A percentile compares a stretch with the other conserved stretches of the same genome.
These are phyloP conservation scores for Aspergillus ochraceoroseus DNA, from an alignment of 2,329 filamentous ascomycete species.

Conservation along the genomic window DNA sequence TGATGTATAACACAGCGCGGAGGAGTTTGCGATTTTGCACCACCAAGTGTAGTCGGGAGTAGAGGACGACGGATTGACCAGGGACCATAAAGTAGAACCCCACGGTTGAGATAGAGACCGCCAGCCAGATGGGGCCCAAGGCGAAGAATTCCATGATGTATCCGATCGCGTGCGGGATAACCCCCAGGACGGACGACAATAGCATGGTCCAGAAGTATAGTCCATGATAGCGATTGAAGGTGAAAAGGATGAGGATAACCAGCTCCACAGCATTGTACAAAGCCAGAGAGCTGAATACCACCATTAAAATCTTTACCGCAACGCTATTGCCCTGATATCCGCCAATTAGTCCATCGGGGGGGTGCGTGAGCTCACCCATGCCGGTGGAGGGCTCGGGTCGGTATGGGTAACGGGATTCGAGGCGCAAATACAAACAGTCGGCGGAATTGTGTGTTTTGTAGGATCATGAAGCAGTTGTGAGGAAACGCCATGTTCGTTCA, in stretches of 20 bases:
- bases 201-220: constrained; percentile 44
- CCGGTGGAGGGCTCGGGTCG: constrained; percentile 7
- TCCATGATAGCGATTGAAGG: constrained; percentile 35
- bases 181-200: constrained; percentile 33
- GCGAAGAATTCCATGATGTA: constrained; percentile 40
- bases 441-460: neutral
- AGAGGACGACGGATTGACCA: constrained; percentile 58
- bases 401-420: neutral
- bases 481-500: no score
- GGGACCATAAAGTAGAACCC: constrained; percentile 58
- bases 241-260: constrained; percentile 36
- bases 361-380: constrained; percentile 17
- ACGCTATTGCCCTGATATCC: constrained; percentile 25
- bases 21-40: constrained; percentile 48
- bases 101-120: constrained; percentile 44
- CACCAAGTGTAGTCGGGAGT: constrained; percentile 59
- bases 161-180: constrained; percentile 38
- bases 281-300: constrained; percentile 39
- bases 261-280: constrained; percentile 48
- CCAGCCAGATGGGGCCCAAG: constrained; percentile 33
- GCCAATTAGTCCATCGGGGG: constrained; percentile 29
- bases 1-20: constrained; percentile 52
- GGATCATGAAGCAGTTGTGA: no score
- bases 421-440: no score
- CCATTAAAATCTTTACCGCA: constrained; percentile 28